A percentile compares a stretch with the other conserved stretches of the same genome.
These are phyloP conservation scores for Linaria vulgaris DNA, from an alignment of 257 asterid genomes.

Conservation along the genomic window DNA sequence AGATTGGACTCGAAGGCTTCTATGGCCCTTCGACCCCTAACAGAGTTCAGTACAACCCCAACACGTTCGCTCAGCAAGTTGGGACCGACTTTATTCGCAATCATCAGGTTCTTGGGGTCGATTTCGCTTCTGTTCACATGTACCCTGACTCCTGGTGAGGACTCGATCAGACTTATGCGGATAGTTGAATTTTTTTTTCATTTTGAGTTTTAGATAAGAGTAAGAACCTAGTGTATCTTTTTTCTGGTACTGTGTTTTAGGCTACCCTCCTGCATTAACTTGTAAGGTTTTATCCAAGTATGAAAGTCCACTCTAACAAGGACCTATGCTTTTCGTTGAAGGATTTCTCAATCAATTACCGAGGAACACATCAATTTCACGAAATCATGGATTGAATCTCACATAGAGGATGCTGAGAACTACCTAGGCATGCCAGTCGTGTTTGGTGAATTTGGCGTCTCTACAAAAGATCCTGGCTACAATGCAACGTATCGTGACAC, in stretches of 20 bases:
- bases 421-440: conserved; percentile 78
- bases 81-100: conserved; percentile 95
- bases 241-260: too few relatives aligned
- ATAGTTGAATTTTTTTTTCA: too few relatives aligned
- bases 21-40: conserved; percentile 83
- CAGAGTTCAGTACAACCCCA: conserved; percentile 72
- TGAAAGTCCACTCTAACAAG: background rate
- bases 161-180: conserved; percentile 9
- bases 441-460: conserved; percentile 78
- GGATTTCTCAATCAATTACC: conserved; percentile 73
- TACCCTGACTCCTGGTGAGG: conserved; percentile 89
- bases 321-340: conserved; percentile 22
- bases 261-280: too few relatives aligned
- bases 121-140: conserved; percentile 91
- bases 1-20: conserved; percentile 90
- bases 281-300: too few relatives aligned
- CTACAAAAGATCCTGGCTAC: conserved; percentile 71
- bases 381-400: conserved; percentile 87
- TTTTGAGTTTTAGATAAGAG: too few relatives aligned
- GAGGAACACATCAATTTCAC: conserved; percentile 72
- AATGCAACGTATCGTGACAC: conserved; percentile 54
- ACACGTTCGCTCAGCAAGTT: conserved; percentile 71
- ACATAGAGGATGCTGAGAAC: conserved; percentile 77
- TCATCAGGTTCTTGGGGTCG: conserved; percentile 91
- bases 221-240: too few relatives aligned